Conservation (phyloP, 495 filamentous ascomycete species). For the Cryomyces antarcticus region DNA sequence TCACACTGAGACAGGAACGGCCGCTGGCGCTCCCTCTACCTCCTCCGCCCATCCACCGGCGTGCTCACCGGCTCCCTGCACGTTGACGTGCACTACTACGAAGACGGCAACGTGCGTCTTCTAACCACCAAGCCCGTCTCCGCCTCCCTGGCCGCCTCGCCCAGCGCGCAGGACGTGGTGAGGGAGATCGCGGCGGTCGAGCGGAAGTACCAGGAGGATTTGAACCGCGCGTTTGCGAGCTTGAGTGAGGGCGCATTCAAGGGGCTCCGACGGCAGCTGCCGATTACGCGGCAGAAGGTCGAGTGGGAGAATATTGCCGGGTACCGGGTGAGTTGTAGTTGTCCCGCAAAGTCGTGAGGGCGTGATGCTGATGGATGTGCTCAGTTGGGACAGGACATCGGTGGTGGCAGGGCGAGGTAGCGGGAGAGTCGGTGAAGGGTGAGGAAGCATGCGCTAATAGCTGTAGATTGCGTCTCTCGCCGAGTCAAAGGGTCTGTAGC, state of each 20-base stretch:
- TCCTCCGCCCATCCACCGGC: conserved; percentile 42
- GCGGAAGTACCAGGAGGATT: conserved; percentile 86
- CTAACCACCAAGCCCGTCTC: conserved; percentile 60
- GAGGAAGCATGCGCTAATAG: too few relatives aligned
- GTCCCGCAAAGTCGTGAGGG: conserved; percentile 8
- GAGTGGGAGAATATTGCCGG: conserved; percentile 99
- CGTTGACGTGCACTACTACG: conserved; percentile 96
- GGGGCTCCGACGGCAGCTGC: conserved; percentile 73
- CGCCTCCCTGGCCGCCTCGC: conserved; percentile 29
- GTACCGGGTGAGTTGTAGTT: conserved; percentile 41
- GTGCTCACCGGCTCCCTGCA: conserved; percentile 47
- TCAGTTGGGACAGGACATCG: conserved; percentile 22
- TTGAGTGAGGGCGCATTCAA: conserved; percentile 93
- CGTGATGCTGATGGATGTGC: conserved; percentile 36
- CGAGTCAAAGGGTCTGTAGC: too few relatives aligned
- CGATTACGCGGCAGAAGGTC: conserved; percentile 93
- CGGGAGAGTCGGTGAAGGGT: too few relatives aligned
- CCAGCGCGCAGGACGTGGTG: conserved; percentile 45
- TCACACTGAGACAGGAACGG: conserved; percentile 47
- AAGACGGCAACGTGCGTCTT: conserved; percentile 93
- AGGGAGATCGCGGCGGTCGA: conserved; percentile 58
- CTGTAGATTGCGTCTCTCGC: too few relatives aligned
- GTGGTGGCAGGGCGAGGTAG: conserved; percentile 18
- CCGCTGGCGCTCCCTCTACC: conserved; percentile 80
- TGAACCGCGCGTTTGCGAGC: conserved; percentile 73